phyloP scores from a whole-genome alignment of 208 protist genomes.

The Entamoeba moshkovskii region DNA sequence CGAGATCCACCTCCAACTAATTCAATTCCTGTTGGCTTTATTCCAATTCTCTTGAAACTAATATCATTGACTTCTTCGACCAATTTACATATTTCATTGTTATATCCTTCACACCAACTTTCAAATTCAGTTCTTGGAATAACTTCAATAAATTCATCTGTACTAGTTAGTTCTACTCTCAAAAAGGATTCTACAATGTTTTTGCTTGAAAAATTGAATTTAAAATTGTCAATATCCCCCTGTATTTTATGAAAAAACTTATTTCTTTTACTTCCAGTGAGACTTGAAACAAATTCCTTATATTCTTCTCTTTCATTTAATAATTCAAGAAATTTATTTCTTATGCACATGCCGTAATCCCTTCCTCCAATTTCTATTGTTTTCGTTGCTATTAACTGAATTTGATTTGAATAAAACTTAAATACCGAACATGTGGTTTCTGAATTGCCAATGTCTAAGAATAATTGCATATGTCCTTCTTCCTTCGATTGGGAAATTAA shows the following conservation, averaged over 20 bases:
- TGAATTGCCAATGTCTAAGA: neutral
- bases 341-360: neutral
- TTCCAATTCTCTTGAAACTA: neutral
- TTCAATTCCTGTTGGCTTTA: neutral
- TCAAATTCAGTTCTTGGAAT: neutral
- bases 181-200: neutral
- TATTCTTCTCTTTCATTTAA: neutral
- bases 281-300: neutral
- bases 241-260: neutral
- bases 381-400: neutral
- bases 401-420: neutral
- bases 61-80: neutral
- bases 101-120: neutral
- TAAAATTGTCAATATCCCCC: neutral
- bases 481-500: neutral
- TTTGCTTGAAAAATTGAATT: neutral
- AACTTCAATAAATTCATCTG: neutral
- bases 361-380: neutral
- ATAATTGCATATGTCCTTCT: neutral
- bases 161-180: neutral
- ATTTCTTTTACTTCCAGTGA: neutral
- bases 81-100: neutral
- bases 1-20: neutral
- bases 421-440: neutral
- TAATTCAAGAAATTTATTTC: neutral